These are phyloP conservation scores for Metarhizium sp. DNA, from an alignment of 2,329 filamentous ascomycete genomes.

Conservation along the genomic window DNA sequence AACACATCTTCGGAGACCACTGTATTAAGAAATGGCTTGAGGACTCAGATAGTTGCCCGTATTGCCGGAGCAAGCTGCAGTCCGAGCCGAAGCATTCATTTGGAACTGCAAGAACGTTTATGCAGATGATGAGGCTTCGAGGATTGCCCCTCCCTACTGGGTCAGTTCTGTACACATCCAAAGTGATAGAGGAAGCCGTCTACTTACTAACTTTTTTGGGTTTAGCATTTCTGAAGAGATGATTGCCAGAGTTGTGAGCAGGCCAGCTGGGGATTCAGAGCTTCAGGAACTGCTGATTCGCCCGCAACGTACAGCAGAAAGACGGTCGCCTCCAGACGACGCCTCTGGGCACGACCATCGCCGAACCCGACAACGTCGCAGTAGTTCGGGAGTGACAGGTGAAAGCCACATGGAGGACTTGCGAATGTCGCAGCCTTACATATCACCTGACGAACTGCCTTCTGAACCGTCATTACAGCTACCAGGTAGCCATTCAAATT, in stretches of 20 bases:
- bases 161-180: constrained; percentile 9
- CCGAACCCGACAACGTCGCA: constrained; percentile 18
- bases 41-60: constrained; percentile 53
- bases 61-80: constrained; percentile 52
- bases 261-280: constrained; percentile 8
- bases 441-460: neutral
- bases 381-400: constrained; percentile 4
- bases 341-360: constrained; percentile 15
- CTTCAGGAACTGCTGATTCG: constrained; percentile 9
- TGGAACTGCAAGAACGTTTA: constrained; percentile 16
- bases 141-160: constrained; percentile 12
- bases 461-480: neutral
- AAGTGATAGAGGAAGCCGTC: neutral
- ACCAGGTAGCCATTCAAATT: neutral
- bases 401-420: neutral
- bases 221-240: constrained; percentile 12
- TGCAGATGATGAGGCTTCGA: constrained; percentile 21
- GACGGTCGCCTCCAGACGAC: constrained; percentile 20
- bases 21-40: constrained; percentile 59
- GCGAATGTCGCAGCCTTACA: neutral
- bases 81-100: constrained; percentile 29
- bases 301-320: constrained; percentile 9
- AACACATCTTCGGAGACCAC: constrained; percentile 53
- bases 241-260: constrained; percentile 9
- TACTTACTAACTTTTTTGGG: neutral